phyloP scores from a whole-genome alignment of 2,329 filamentous ascomycete species.

The Lachnellula subtilissima region DNA sequence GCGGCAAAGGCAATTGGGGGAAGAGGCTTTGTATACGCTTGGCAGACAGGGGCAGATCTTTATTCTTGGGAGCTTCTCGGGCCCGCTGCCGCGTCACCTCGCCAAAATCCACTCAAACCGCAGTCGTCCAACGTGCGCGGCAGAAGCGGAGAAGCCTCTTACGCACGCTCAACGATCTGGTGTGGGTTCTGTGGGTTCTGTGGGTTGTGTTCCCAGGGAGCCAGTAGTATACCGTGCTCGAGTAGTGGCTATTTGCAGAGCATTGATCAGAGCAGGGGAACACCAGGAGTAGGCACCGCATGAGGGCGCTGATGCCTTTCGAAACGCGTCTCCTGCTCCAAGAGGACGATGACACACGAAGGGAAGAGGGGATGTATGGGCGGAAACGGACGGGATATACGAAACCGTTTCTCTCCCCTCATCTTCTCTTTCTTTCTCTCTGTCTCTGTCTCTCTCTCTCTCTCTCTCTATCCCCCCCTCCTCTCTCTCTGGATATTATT shows the following conservation, averaged over 20 bases:
- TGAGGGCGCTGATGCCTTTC: conserved; percentile 1
- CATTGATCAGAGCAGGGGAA: not conserved
- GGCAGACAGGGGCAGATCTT: not conserved
- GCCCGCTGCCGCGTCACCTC: not conserved
- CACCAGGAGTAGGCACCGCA: not conserved
- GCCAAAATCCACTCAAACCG: not conserved
- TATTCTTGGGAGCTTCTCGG: not conserved
- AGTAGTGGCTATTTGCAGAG: not conserved
- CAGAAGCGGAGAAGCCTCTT: not conserved
- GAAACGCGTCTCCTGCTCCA: conserved; percentile 8
- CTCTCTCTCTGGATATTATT: no score
- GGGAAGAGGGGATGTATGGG: not conserved
- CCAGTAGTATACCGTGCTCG: not conserved
- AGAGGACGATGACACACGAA: not conserved
- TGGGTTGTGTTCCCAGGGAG: not conserved
- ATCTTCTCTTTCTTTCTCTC: no score
- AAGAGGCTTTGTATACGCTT: conserved; percentile 3
- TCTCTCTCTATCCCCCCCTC: no score
- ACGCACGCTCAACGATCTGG: not conserved
- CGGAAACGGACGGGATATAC: not conserved
- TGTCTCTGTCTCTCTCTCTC: no score
- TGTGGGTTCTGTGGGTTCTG: not conserved
- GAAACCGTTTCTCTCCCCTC: no score
- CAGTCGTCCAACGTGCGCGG: not conserved
- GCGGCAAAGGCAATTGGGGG: not conserved